Evolutionary conservation across 805 yeast genomes (phyloP).

Genomic region (Lachancea dasiensis): DNA sequence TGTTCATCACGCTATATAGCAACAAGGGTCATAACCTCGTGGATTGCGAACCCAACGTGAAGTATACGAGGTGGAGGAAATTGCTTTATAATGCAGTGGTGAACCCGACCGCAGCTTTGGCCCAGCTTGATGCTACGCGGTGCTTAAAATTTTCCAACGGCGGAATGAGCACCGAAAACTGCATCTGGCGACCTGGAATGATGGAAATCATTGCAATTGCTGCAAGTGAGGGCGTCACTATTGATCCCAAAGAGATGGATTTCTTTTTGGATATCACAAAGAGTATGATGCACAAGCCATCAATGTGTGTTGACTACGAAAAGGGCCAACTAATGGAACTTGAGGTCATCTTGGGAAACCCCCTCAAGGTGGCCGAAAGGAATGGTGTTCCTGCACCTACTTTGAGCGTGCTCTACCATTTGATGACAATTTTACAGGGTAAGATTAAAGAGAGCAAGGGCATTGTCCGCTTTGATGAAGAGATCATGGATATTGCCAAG

Average conservation of each 20-base stretch:
- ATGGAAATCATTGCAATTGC: constrained; percentile 57
- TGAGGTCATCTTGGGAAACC: constrained; percentile 66
- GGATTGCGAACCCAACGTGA: constrained; percentile 39
- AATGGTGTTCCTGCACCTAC: constrained; percentile 51
- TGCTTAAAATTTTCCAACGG: constrained; percentile 39
- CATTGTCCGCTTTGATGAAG: constrained; percentile 24
- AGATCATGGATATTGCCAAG: constrained; percentile 4
- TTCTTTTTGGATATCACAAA: constrained; percentile 48
- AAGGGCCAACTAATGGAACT: constrained; percentile 62
- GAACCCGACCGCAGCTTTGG: constrained; percentile 55
- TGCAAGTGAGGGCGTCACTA: constrained; percentile 47
- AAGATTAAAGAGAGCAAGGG: constrained; percentile 54
- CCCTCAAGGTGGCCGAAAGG: constrained; percentile 43
- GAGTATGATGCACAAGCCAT: constrained; percentile 51
- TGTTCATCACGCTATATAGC: constrained; percentile 38
- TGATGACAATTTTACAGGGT: constrained; percentile 58
- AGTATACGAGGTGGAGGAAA: constrained; percentile 54
- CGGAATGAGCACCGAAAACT: constrained; percentile 29
- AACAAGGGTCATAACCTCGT: constrained; percentile 38
- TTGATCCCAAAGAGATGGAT: constrained; percentile 44
- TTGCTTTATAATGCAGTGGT: constrained; percentile 60
- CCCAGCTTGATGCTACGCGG: constrained; percentile 51
- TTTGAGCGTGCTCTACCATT: constrained; percentile 49
- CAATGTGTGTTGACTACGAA: constrained; percentile 61
- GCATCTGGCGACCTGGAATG: constrained; percentile 51